These are phyloP conservation scores for Chionographis japonica DNA, from an alignment of 106 monocot genomes.

Conservation along the genomic window DNA sequence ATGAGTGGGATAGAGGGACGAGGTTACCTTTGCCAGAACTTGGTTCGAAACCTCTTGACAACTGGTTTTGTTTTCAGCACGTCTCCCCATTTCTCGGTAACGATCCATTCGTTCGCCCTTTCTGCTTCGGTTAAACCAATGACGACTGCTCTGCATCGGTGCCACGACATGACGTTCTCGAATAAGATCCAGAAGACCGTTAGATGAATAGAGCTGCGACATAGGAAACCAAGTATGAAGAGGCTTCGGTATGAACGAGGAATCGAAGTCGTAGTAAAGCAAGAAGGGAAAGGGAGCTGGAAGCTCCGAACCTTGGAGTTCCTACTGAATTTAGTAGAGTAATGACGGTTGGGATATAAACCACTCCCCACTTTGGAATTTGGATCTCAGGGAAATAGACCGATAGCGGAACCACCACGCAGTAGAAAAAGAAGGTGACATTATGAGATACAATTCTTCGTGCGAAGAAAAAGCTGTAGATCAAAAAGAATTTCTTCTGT, in stretches of 20 bases:
- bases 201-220: slow-evolving; percentile 70
- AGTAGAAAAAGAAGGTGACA: slow-evolving; percentile 66
- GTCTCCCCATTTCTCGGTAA: slow-evolving; percentile 65
- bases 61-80: slow-evolving; percentile 14
- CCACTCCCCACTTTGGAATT: slow-evolving; percentile 57
- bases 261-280: background rate
- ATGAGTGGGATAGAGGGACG: background rate
- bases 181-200: slow-evolving; percentile 64
- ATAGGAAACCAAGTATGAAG: no score
- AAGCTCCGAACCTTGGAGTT: slow-evolving; percentile 55
- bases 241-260: no score
- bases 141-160: slow-evolving; percentile 45
- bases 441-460: slow-evolving; percentile 48
- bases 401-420: slow-evolving; percentile 51
- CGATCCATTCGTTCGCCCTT: slow-evolving; percentile 73
- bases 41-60: slow-evolving; percentile 1
- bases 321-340: slow-evolving; percentile 61
- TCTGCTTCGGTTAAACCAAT: slow-evolving; percentile 48
- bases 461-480: slow-evolving; percentile 77
- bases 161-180: slow-evolving; percentile 80
- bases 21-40: slow-evolving; percentile 9
- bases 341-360: slow-evolving; percentile 62
- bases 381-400: slow-evolving; percentile 56
- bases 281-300: background rate
- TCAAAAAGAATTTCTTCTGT: slow-evolving; percentile 54